phyloP scores from a whole-genome alignment of 306 rosid genomes.

The Glycine tomentella region DNA sequence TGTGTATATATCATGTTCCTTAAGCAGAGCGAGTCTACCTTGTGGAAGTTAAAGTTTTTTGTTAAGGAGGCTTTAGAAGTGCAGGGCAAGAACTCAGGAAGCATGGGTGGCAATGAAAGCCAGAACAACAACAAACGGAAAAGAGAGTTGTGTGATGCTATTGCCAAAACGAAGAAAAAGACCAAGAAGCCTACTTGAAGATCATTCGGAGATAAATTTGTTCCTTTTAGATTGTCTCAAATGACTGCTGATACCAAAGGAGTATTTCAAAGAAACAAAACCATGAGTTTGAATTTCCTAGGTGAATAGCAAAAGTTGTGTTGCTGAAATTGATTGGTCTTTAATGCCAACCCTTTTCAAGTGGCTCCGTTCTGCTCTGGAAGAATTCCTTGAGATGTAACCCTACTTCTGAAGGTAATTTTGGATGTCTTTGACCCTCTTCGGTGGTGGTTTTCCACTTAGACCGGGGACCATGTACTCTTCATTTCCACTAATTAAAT shows the following conservation, averaged over 20 bases:
- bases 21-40: conserved; percentile 77
- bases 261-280: conserved; percentile 22
- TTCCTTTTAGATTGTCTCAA: conserved; percentile 30
- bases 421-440: conserved; percentile 18
- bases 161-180: conserved; percentile 70
- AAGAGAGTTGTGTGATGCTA: conserved; percentile 59
- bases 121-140: conserved; percentile 56
- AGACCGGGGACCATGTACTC: background rate
- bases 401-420: conserved; percentile 22
- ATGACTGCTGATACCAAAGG: conserved; percentile 13
- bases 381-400: conserved; percentile 34
- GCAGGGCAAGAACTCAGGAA: conserved; percentile 66
- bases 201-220: conserved; percentile 10
- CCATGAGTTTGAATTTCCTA: conserved; percentile 7
- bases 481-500: background rate
- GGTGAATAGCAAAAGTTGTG: conserved; percentile 30
- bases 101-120: conserved; percentile 52
- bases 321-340: conserved; percentile 7
- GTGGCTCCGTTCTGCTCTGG: conserved; percentile 7
- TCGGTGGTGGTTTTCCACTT: conserved; percentile 11
- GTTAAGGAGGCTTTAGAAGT: conserved; percentile 70
- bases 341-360: conserved; percentile 29
- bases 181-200: conserved; percentile 56
- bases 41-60: conserved; percentile 82
- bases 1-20: conserved; percentile 28